phyloP scores from a whole-genome alignment of 352 stramenopile species.

The Globisporangium perplexum region DNA sequence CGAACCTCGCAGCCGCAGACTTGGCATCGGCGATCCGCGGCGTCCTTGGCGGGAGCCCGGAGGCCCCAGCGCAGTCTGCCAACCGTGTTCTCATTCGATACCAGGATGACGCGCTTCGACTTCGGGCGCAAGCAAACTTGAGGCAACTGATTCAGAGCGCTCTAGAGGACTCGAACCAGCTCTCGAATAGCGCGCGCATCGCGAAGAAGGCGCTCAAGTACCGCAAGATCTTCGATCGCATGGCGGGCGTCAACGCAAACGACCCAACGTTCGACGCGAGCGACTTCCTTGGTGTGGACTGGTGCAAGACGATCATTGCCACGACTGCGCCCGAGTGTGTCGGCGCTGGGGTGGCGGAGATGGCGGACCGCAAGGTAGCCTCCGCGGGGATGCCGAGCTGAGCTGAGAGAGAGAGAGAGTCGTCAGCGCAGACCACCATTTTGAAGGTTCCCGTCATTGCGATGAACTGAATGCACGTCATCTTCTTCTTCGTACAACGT shows the following conservation, averaged over 20 bases:
- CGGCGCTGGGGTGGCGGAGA: background rate
- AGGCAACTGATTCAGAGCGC: constrained; percentile 31
- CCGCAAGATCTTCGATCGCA: constrained; percentile 13
- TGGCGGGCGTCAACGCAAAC: constrained; percentile 9
- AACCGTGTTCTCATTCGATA: constrained; percentile 23
- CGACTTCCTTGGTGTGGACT: constrained; percentile 7
- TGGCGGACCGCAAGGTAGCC: background rate
- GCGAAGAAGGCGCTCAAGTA: constrained; percentile 16
- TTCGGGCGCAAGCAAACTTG: constrained; percentile 21
- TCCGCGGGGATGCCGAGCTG: too few species aligned
- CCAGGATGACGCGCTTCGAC: constrained; percentile 33
- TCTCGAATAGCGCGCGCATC: constrained; percentile 7
- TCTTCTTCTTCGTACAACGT: too few species aligned
- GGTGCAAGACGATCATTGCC: constrained; percentile 11
- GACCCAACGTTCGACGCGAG: constrained; percentile 8
- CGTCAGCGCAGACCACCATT: background rate
- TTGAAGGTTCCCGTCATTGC: background rate
- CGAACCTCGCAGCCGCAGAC: too few species aligned
- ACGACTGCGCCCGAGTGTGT: background rate
- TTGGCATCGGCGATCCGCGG: background rate
- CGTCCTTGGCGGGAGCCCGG: background rate
- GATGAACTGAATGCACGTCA: too few species aligned
- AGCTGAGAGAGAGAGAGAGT: too few species aligned
- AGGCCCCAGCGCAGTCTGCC: background rate
- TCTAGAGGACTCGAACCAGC: constrained; percentile 8